Percentiles rank a stretch among this genome's conserved stretches.
phyloP scores from a whole-genome alignment of 169 alveolate genomes.

The Plasmodium relictum region DNA sequence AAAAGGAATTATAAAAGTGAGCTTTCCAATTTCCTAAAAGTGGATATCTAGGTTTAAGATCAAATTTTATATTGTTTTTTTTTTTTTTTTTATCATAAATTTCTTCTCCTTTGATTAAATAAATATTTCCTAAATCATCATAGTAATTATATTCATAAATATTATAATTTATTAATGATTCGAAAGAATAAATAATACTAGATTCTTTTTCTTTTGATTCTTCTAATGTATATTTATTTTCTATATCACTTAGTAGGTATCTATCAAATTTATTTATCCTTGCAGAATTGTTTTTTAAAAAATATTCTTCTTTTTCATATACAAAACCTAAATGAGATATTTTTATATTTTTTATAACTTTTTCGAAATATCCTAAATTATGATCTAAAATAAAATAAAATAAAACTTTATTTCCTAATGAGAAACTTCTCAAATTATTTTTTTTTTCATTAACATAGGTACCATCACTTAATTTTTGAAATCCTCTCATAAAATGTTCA shows the following conservation, averaged over 20 bases:
- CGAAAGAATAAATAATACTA: constrained; percentile 48
- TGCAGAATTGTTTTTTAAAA: constrained; percentile 51
- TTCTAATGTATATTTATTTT: constrained; percentile 35
- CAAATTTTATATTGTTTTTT: constrained; percentile 26
- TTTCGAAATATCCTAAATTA: constrained; percentile 59
- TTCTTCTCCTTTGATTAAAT: constrained; percentile 54
- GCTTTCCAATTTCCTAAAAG: constrained; percentile 82
- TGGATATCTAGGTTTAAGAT: constrained; percentile 81
- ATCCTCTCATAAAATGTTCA: constrained; percentile 13
- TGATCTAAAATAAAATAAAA: constrained; percentile 41
- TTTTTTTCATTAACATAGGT: constrained; percentile 18
- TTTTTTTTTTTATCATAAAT: constrained; percentile 35
- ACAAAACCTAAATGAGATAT: constrained; percentile 59
- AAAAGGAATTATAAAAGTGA: constrained; percentile 48
- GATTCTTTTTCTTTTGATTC: neutral
- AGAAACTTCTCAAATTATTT: constrained; percentile 8
- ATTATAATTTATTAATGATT: constrained; percentile 37
- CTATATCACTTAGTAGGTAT: constrained; percentile 46
- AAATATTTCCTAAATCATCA: constrained; percentile 66
- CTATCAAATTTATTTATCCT: constrained; percentile 64
- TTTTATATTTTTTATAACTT: constrained; percentile 46
- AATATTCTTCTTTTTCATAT: constrained; percentile 70
- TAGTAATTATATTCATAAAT: constrained; percentile 61
- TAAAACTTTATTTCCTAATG: constrained; percentile 42
- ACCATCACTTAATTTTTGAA: constrained; percentile 26